phyloP scores from a whole-genome alignment of 108 stramenopile genomes.

The Pseudonitzschia multiseries region DNA sequence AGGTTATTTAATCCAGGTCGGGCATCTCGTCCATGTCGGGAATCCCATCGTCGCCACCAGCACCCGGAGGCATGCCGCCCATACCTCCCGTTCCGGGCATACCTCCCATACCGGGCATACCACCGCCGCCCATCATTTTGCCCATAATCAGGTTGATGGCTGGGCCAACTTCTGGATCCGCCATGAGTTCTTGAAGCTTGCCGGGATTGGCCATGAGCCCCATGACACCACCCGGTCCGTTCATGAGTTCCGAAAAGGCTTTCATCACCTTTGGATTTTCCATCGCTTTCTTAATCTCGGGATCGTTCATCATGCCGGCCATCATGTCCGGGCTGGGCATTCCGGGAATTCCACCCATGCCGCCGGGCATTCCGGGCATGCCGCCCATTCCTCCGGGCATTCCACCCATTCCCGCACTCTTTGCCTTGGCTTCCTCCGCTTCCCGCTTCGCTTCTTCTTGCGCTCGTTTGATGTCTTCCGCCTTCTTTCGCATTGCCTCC shows the following conservation, averaged over 20 bases:
- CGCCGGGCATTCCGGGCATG: slow-evolving; percentile 31
- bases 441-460: slow-evolving; percentile 52
- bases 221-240: slow-evolving; percentile 70
- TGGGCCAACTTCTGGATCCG: slow-evolving; percentile 89
- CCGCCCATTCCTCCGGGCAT: slow-evolving; percentile 64
- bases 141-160: slow-evolving; percentile 84
- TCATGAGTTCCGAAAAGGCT: slow-evolving; percentile 80
- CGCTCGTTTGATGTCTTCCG: slow-evolving; percentile 77
- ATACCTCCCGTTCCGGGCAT: slow-evolving; percentile 26
- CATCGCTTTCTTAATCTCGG: slow-evolving; percentile 78
- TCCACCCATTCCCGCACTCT: slow-evolving; percentile 42
- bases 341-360: slow-evolving; percentile 30
- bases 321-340: slow-evolving; percentile 74
- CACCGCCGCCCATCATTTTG: slow-evolving; percentile 61
- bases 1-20: slow-evolving; percentile 53
- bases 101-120: slow-evolving; percentile 45
- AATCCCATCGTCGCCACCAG: slow-evolving; percentile 52
- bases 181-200: slow-evolving; percentile 86
- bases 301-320: slow-evolving; percentile 72
- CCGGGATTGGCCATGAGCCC: slow-evolving; percentile 76
- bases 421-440: slow-evolving; percentile 31
- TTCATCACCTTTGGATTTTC: slow-evolving; percentile 85
- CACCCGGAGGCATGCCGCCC: slow-evolving; percentile 28
- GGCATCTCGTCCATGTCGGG: slow-evolving; percentile 79
- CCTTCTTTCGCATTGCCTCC: slow-evolving; percentile 70